These are phyloP conservation scores for Thinopyrum elongatum DNA, from an alignment of 176 grass and related monocot species.

Conservation along the genomic window DNA sequence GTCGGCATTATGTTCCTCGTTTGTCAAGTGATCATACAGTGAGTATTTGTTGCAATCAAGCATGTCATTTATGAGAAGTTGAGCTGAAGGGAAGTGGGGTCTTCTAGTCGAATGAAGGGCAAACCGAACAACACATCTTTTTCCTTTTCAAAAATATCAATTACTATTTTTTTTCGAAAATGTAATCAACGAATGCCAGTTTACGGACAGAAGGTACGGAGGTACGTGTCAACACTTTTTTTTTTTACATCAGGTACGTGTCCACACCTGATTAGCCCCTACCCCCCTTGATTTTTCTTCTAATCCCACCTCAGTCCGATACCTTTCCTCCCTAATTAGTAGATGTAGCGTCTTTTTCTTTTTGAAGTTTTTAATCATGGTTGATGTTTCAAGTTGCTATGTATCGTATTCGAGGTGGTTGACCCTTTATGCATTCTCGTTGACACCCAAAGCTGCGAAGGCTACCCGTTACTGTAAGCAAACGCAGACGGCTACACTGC, in stretches of 20 bases:
- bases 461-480: not conserved
- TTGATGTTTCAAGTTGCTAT: not conserved
- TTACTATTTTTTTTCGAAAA: no score
- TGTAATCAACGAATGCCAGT: no score
- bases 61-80: not conserved
- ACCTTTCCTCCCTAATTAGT: no score
- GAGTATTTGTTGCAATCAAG: no score
- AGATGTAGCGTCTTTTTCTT: no score
- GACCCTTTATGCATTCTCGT: not conserved
- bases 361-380: not conserved
- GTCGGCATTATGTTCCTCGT: not conserved
- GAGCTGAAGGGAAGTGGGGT: not conserved
- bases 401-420: conserved; percentile 15
- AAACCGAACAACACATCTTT: not conserved
- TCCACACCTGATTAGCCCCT: no score
- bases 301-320: no score
- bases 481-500: not conserved
- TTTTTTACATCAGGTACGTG: no score
- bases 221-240: no score
- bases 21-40: no score
- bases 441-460: not conserved
- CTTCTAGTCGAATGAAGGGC: not conserved
- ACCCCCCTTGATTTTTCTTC: no score
- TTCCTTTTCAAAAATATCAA: not conserved
- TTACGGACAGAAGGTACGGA: no score